phyloP scores from a whole-genome alignment of 2,329 filamentous ascomycete species.

The Cladorrhinum sp. region DNA sequence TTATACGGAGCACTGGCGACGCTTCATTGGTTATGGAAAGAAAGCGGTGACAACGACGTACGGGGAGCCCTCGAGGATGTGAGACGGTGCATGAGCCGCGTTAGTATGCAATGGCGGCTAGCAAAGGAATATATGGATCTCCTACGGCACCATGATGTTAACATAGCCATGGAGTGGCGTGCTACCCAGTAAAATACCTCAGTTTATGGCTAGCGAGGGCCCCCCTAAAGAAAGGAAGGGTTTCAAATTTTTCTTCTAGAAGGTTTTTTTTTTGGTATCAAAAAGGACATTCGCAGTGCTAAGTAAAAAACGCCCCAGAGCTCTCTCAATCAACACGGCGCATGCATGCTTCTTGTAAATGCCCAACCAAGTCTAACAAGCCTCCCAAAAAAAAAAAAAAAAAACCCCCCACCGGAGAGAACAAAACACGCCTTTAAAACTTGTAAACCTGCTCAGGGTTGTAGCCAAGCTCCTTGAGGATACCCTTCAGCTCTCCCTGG shows the following conservation, averaged over 20 bases:
- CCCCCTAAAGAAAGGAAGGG: no score
- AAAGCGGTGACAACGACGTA: conserved; percentile 34
- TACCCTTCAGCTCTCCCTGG: conserved; percentile 83
- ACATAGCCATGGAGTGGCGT: conserved; percentile 18
- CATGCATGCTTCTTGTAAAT: background rate
- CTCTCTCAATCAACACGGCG: background rate
- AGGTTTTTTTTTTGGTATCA: no score
- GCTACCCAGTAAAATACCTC: background rate
- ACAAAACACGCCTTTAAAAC: conserved; percentile 70
- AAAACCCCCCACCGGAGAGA: background rate
- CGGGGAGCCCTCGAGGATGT: conserved; percentile 32
- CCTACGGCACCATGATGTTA: conserved; percentile 36
- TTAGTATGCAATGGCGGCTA: conserved; percentile 35
- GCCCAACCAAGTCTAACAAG: background rate
- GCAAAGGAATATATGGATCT: conserved; percentile 37
- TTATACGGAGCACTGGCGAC: conserved; percentile 38
- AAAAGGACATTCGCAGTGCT: no score
- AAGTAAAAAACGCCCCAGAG: no score
- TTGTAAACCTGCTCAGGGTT: conserved; percentile 82
- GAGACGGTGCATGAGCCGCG: conserved; percentile 29
- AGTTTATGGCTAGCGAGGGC: no score
- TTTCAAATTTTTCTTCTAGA: no score
- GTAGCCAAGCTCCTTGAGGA: conserved; percentile 61
- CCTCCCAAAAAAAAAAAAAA: background rate
- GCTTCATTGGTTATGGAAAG: conserved; percentile 38